phyloP scores from a whole-genome alignment of 2,329 filamentous ascomycete genomes.

The Pseudocercospora macadamiae region DNA sequence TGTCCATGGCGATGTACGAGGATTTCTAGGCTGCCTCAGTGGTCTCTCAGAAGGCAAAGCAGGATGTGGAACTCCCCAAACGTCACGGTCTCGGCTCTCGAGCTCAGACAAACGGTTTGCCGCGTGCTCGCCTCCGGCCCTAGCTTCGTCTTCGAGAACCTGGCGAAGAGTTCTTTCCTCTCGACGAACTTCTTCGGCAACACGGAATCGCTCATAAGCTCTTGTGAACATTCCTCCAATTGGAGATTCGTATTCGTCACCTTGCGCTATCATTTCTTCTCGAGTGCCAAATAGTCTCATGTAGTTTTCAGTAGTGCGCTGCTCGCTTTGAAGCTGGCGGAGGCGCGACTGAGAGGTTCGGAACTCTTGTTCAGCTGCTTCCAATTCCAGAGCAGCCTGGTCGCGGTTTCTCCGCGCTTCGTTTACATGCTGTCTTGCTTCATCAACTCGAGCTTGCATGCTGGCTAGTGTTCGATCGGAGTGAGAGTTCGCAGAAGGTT shows the following conservation, averaged over 20 bases:
- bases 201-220: constrained; percentile 47
- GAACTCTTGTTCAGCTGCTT: constrained; percentile 38
- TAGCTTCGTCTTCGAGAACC: constrained; percentile 36
- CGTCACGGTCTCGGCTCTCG: constrained; percentile 28
- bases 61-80: constrained; percentile 37
- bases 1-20: no score
- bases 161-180: constrained; percentile 39
- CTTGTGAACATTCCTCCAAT: constrained; percentile 52
- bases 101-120: constrained; percentile 28
- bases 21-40: constrained; percentile 12
- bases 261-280: constrained; percentile 49
- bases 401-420: constrained; percentile 38
- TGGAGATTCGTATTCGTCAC: constrained; percentile 53
- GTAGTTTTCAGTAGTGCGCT: constrained; percentile 42
- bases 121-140: constrained; percentile 28
- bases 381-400: constrained; percentile 39
- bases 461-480: constrained; percentile 30
- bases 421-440: constrained; percentile 36
- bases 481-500: constrained; percentile 18
- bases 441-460: constrained; percentile 36
- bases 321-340: constrained; percentile 39
- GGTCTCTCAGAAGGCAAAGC: constrained; percentile 4
- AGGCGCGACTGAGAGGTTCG: constrained; percentile 35
- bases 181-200: constrained; percentile 44
- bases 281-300: constrained; percentile 50